These are phyloP conservation scores for Botrytis byssoidea DNA, from an alignment of 2,329 filamentous ascomycete genomes.

Conservation along the genomic window DNA sequence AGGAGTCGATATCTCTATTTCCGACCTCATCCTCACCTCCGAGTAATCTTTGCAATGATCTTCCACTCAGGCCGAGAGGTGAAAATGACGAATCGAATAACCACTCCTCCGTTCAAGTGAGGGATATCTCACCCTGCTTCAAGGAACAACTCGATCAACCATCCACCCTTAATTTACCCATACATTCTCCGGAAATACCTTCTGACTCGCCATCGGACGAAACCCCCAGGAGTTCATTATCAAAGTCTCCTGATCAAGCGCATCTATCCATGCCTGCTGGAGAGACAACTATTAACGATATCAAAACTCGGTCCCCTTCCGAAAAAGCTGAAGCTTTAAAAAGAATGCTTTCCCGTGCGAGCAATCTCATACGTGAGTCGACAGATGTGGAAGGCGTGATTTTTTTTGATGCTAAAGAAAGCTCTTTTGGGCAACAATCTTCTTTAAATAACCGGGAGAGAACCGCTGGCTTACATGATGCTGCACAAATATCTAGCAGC, in stretches of 20 bases:
- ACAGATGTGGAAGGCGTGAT: slow-evolving; percentile 34
- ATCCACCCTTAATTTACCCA: background rate
- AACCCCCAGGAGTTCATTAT: no score
- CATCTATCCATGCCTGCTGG: background rate
- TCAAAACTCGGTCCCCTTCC: background rate
- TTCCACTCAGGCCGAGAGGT: background rate
- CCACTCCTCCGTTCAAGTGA: background rate
- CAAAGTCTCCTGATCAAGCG: background rate
- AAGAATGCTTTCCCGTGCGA: slow-evolving; percentile 33
- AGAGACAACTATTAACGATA: background rate
- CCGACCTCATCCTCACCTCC: background rate
- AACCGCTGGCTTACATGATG: background rate
- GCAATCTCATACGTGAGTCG: slow-evolving; percentile 35
- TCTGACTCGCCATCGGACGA: background rate
- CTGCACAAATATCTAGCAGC: background rate
- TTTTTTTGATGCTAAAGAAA: slow-evolving; percentile 33
- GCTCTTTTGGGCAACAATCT: slow-evolving; percentile 10
- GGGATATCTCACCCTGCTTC: background rate
- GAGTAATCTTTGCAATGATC: background rate
- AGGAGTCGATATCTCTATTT: background rate
- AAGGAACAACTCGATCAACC: background rate
- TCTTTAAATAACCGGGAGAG: background rate
- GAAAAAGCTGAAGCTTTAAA: slow-evolving; percentile 25
- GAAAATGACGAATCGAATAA: background rate
- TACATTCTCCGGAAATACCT: background rate